These are phyloP conservation scores for Russula earlei DNA, from an alignment of 768 basidiomycete genomes.

Conservation along the genomic window DNA sequence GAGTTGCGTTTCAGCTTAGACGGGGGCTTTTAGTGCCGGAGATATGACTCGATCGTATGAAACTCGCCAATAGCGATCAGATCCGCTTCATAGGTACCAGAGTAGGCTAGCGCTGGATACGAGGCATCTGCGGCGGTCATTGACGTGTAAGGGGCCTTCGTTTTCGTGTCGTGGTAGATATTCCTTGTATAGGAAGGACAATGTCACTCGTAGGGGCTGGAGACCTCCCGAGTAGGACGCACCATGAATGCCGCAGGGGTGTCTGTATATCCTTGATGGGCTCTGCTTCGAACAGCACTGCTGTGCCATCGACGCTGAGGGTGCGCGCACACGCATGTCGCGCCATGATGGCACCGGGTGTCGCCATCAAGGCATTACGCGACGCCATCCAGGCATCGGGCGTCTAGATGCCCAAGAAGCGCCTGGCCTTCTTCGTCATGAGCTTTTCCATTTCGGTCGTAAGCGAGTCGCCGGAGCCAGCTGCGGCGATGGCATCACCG, in stretches of 20 bases:
- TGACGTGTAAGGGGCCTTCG: conserved; percentile 53
- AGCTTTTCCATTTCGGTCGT: conserved; percentile 62
- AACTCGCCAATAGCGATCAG: conserved; percentile 84
- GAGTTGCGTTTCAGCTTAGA: conserved; percentile 81
- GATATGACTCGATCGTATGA: conserved; percentile 82
- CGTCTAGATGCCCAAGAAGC: too few species aligned
- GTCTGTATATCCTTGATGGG: conserved; percentile 79
- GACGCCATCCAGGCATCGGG: too few species aligned
- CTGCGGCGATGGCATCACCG: conserved; percentile 23
- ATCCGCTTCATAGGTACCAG: conserved; percentile 75
- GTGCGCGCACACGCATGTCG: conserved; percentile 62
- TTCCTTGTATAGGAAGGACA: conserved; percentile 42
- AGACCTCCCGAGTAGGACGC: conserved; percentile 26
- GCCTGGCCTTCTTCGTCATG: conserved; percentile 44
- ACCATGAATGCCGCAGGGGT: conserved; percentile 79
- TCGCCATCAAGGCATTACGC: conserved; percentile 32
- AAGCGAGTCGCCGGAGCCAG: conserved; percentile 39
- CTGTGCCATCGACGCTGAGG: conserved; percentile 47
- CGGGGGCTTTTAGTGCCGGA: conserved; percentile 89
- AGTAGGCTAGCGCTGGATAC: conserved; percentile 41
- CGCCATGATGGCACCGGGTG: conserved; percentile 76
- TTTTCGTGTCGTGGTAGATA: conserved; percentile 81
- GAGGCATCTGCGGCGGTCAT: conserved; percentile 25
- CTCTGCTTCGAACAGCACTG: conserved; percentile 66
- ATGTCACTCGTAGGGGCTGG: too few species aligned